These are phyloP conservation scores for Mortierella sp. DNA, from an alignment of 371 early-diverging fungal genomes.

Conservation along the genomic window DNA sequence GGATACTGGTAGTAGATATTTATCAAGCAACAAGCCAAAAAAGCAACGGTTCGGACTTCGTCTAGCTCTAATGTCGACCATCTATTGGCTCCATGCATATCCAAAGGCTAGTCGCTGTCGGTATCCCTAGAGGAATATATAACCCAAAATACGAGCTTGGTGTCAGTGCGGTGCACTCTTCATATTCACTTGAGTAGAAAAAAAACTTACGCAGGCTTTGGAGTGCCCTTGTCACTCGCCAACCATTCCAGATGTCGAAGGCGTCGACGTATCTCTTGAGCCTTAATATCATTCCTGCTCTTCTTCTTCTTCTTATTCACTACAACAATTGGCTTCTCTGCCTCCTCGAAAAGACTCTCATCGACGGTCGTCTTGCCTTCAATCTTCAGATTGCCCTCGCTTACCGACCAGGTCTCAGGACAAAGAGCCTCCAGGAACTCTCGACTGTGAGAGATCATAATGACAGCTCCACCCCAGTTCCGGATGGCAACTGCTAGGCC, in stretches of 20 bases:
- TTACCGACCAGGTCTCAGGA: constrained; percentile 82
- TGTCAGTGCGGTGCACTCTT: no score
- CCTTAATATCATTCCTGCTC: constrained; percentile 81
- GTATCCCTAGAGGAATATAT: no score
- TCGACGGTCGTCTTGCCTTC: constrained; percentile 69
- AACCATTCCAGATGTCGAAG: constrained; percentile 80
- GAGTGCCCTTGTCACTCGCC: constrained; percentile 68
- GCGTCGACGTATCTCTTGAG: constrained; percentile 72
- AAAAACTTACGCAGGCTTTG: constrained; percentile 53
- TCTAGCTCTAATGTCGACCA: no score
- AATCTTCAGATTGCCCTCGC: constrained; percentile 64
- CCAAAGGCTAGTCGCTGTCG: no score
- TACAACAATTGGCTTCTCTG: constrained; percentile 49
- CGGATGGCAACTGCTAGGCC: constrained; percentile 85
- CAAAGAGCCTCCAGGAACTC: constrained; percentile 84
- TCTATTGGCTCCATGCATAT: no score
- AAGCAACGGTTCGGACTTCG: no score
- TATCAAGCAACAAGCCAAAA: no score
- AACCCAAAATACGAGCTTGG: no score
- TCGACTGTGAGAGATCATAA: constrained; percentile 89
- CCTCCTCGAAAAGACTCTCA: constrained; percentile 68
- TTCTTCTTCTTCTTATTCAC: constrained; percentile 86
- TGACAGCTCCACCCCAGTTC: constrained; percentile 86
- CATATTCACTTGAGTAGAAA: neutral
- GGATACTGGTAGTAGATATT: no score